Conservation (phyloP, 73 alveolate species). For the Effrenium voratum region DNA sequence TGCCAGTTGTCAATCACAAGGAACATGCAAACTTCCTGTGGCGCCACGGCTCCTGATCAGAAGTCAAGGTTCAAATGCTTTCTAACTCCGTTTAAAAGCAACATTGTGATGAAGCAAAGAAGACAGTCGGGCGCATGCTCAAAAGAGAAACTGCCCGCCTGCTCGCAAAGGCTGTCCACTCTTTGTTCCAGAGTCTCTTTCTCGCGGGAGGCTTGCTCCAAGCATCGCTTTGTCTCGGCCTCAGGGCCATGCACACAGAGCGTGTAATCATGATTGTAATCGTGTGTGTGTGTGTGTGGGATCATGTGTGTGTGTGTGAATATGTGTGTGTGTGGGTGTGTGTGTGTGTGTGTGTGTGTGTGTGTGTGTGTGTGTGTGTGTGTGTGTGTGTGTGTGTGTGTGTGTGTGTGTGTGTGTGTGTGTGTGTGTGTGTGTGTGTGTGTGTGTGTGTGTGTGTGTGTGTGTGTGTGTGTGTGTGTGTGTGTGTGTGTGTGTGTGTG, state of each 20-base stretch:
- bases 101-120: no score
- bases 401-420: conserved; percentile 11
- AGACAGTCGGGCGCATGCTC: no score
- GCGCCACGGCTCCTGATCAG: not conserved
- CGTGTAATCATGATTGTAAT: not conserved
- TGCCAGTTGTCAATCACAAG: not conserved
- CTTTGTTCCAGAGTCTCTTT: not conserved
- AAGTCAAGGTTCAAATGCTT: no score
- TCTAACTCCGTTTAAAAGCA: no score
- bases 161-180: not conserved
- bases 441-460: conserved; percentile 17
- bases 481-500: conserved; percentile 23
- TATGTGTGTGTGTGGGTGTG: not conserved
- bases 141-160: not conserved
- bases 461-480: conserved; percentile 29
- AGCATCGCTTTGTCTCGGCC: not conserved
- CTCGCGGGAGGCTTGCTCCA: not conserved
- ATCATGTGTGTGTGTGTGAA: not conserved
- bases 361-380: conserved; percentile 27
- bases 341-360: conserved; percentile 22
- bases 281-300: not conserved
- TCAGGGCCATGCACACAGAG: not conserved
- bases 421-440: conserved; percentile 17
- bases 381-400: conserved; percentile 34
- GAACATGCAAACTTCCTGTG: not conserved